phyloP scores from a whole-genome alignment of 1,284 basidiomycete species.

The Golubevia sp. region DNA sequence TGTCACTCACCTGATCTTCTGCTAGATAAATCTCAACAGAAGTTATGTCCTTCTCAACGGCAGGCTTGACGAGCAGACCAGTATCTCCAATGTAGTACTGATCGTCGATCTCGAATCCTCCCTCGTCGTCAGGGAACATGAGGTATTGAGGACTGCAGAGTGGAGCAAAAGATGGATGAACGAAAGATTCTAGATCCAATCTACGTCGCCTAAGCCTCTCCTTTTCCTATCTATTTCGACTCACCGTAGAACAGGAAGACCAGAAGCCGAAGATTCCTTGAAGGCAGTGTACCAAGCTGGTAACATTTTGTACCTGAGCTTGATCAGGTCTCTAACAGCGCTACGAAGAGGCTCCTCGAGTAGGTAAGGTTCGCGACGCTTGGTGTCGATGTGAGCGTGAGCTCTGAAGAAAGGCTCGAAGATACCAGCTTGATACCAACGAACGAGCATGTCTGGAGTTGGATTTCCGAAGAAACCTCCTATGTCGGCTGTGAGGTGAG shows the following conservation, averaged over 20 bases:
- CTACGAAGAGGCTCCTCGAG: conserved; percentile 84
- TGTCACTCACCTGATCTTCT: conserved; percentile 74
- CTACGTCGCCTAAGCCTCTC: too few relatives aligned
- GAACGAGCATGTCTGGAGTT: conserved; percentile 85
- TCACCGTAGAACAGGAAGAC: conserved; percentile 43
- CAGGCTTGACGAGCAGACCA: conserved; percentile 88
- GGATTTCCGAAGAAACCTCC: conserved; percentile 99
- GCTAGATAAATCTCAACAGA: conserved; percentile 81
- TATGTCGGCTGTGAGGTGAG: conserved; percentile 82
- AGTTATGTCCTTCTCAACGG: conserved; percentile 75
- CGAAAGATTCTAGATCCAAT: too few relatives aligned
- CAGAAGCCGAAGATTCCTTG: conserved; percentile 58
- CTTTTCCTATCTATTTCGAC: too few relatives aligned
- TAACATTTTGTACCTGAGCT: conserved; percentile 83
- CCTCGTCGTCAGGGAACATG: conserved; percentile 82
- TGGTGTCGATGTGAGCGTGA: conserved; percentile 97
- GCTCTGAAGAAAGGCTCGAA: conserved; percentile 98
- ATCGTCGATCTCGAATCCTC: conserved; percentile 86
- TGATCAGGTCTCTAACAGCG: conserved; percentile 78
- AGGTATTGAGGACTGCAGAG: conserved; percentile 82
- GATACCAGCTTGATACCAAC: conserved; percentile 95
- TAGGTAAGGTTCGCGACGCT: conserved; percentile 92
- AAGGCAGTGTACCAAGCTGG: conserved; percentile 98
- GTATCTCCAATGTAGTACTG: conserved; percentile 90
- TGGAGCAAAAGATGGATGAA: background rate